These are phyloP conservation scores for Clathrus columnatus DNA, from an alignment of 768 basidiomycete species.

Conservation along the genomic window DNA sequence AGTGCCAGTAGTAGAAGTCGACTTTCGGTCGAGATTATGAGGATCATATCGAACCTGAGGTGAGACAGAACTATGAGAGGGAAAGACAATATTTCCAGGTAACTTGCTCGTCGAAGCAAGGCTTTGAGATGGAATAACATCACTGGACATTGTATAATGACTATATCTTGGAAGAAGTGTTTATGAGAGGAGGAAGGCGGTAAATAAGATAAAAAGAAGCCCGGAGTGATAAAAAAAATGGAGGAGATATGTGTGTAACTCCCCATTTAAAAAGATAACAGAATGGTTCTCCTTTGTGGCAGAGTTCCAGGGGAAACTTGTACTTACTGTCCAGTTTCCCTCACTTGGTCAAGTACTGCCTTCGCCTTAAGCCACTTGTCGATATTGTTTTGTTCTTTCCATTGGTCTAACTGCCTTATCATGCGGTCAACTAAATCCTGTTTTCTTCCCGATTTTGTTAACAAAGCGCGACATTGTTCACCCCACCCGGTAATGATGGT, in stretches of 20 bases:
- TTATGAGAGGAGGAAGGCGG: neutral
- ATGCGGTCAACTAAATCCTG: constrained; percentile 82
- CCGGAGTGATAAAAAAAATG: neutral
- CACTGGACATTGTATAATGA: constrained; percentile 5
- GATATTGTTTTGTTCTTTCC: constrained; percentile 45
- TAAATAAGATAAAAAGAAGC: neutral
- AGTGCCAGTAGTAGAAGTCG: constrained; percentile 3
- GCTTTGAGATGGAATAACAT: neutral
- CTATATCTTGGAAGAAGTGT: neutral
- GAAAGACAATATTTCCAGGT: neutral
- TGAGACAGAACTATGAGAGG: constrained; percentile 1
- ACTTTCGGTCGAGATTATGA: constrained; percentile 50
- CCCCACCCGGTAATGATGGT: constrained; percentile 71
- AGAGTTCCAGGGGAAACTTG: neutral
- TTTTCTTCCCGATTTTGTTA: constrained; percentile 76
- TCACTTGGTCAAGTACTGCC: constrained; percentile 57
- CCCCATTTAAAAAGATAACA: too few species aligned
- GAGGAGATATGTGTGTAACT: neutral
- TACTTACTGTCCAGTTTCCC: constrained; percentile 58
- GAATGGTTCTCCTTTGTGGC: neutral
- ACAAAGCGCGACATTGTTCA: constrained; percentile 60
- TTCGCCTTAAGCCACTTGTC: constrained; percentile 68
- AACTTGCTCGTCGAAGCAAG: neutral
- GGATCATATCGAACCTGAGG: constrained; percentile 47
- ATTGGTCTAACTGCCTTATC: constrained; percentile 45